Conservation (phyloP, 108 stramenopile species). For the Nannochloropsis granulata region DNA sequence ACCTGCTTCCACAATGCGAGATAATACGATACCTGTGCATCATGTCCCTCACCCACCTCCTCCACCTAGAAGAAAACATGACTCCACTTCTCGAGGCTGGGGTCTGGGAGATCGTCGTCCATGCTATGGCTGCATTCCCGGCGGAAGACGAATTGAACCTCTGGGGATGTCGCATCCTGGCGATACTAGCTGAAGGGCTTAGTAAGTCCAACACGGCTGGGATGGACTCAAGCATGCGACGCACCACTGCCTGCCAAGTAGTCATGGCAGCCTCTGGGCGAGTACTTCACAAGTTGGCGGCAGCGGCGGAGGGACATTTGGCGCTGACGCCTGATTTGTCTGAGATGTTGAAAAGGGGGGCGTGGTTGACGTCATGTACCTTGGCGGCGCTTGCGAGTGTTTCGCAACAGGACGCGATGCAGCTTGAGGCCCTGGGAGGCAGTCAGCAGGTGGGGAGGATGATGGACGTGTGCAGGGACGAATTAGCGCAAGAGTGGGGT, state of each 20-base stretch:
- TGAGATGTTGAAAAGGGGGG: not conserved
- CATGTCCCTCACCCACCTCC: not conserved
- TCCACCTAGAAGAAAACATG: not conserved
- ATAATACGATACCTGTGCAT: not conserved
- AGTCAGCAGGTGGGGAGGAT: not conserved
- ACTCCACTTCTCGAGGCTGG: not conserved
- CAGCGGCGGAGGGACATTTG: not conserved
- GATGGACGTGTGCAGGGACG: not conserved
- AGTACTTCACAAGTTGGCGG: not conserved
- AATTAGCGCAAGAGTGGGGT: not conserved
- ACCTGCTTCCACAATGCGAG: not conserved
- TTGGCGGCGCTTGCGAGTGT: not conserved
- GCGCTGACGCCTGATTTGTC: not conserved
- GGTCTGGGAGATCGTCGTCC: not conserved
- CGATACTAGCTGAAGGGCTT: not conserved
- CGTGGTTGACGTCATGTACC: not conserved
- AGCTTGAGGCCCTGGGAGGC: not conserved
- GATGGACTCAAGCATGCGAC: not conserved
- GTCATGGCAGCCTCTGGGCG: not conserved
- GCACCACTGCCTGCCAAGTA: not conserved
- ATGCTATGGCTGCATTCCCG: not conserved
- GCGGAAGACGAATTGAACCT: not conserved
- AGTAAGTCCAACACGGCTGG: not conserved
- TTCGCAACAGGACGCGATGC: not conserved
- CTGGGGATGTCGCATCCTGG: not conserved